Evolutionary conservation across 169 alveolate genomes (phyloP).

Genomic region (Plasmodium vivax): DNA sequence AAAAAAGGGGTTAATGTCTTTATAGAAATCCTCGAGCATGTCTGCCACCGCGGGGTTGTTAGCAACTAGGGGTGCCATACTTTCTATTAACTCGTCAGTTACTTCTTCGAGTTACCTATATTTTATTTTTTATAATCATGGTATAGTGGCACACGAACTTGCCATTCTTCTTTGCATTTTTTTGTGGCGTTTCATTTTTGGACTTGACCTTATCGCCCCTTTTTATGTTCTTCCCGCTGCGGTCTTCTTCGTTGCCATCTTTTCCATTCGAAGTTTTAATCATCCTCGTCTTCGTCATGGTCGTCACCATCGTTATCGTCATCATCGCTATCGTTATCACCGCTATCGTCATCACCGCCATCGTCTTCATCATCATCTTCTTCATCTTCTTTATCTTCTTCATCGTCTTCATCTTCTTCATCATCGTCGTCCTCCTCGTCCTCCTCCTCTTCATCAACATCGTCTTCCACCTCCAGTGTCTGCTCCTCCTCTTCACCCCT

Average conservation of each 20-base stretch:
- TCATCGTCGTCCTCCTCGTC: too few species aligned
- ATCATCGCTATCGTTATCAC: neutral
- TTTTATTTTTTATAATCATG: neutral
- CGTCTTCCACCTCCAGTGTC: neutral
- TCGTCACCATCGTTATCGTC: neutral
- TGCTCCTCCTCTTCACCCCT: too few species aligned
- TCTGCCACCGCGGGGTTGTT: neutral
- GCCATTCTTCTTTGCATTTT: neutral
- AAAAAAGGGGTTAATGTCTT: neutral
- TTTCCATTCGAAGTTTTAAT: neutral
- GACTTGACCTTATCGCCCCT: neutral
- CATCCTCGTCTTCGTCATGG: neutral
- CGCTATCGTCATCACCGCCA: neutral
- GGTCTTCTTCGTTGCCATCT: neutral
- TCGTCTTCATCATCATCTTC: too few species aligned
- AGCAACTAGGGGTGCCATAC: neutral
- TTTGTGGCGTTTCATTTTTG: neutral
- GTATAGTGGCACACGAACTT: neutral
- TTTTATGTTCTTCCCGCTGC: neutral
- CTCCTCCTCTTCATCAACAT: neutral
- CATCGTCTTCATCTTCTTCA: neutral
- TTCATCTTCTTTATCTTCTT: too few species aligned
- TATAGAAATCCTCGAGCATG: neutral
- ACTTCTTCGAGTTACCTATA: neutral
- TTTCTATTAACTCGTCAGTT: neutral